Evolutionary conservation across 148 eudicot species (phyloP).

Genomic region (Rhododendron vialii): DNA sequence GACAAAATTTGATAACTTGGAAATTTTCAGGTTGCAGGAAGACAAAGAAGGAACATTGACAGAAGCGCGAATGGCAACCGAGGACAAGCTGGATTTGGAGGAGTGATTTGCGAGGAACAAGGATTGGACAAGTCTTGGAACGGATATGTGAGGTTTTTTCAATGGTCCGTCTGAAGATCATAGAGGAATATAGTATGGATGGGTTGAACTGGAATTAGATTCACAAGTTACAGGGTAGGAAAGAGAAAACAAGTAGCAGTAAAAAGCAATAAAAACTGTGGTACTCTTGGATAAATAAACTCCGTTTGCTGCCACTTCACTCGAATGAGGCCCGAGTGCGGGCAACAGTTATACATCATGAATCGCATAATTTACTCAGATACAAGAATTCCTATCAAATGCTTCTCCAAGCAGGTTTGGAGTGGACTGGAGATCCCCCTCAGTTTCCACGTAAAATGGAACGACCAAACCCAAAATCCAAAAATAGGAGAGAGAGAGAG

Average conservation of each 20-base stretch:
- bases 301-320: constrained; percentile 26
- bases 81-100: no score
- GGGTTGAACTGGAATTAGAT: no score
- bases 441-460: background rate
- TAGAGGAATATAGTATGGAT: no score
- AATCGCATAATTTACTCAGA: constrained; percentile 6
- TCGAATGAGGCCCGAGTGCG: constrained; percentile 22
- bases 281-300: background rate
- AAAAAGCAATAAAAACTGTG: background rate
- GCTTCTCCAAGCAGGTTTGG: background rate
- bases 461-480: background rate
- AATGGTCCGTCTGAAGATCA: no score
- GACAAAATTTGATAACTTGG: no score
- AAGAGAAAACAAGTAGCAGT: background rate
- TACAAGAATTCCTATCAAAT: constrained; percentile 4
- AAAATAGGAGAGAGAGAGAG: background rate
- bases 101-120: no score
- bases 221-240: background rate
- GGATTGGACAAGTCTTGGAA: no score
- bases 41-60: no score
- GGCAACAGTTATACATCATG: constrained; percentile 28
- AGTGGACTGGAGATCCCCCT: background rate
- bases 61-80: no score
- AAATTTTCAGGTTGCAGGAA: no score
- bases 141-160: no score